Base-by-base conservation (phyloP, 78 protist genomes). In the slime mould (Dictyostelium discoideum) region DNA sequence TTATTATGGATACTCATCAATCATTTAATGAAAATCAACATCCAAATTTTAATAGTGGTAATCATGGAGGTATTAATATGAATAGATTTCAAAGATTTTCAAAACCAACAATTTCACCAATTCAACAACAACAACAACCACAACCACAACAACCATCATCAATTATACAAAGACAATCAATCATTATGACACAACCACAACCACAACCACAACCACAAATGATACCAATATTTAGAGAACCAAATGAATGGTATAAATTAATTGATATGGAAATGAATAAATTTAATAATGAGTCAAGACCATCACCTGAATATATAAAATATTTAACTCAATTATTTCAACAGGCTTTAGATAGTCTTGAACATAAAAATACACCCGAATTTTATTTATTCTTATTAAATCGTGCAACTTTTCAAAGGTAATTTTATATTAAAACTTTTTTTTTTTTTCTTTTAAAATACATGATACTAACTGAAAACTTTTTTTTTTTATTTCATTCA, bases 371-470 rank as follows among this genome's bases (percentile, higher is more conserved):
- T 44, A 22, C 54, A 5, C 18, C 60, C 0, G 63, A 79, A 44
- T 79, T n/a, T 79, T 18, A 26, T n/a, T 79, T 26, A 16, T 32
- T 79, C 18, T 74, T 74, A 74, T 24, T 74, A 16, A 37, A 37
- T 74, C 81, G 81, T 16, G 81, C 81, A 74, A 74, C 22, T 18
- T 74, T 74, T 74, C 81, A 74, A 74, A 32, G 42, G 81, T 74
- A 79, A 76, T 76, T 26, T 5, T 1, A 32, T 10, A 74, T 13
- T 74, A 7, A 7, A 14, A 11, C 2, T 44, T 3, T n/a, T 8
- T 79, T 18, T 22, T 18, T 20, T 44, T 10, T 79, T 10, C 11
- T 42, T 32, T 79, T 20, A 78, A 22, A 13, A 40, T 20, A 39
- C 2, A 42, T 42, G 3, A 42, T 42, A 42, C 46, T 42, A 42